These are phyloP conservation scores for Pythium monospermum DNA, from an alignment of 352 stramenopile species.

Conservation along the genomic window DNA sequence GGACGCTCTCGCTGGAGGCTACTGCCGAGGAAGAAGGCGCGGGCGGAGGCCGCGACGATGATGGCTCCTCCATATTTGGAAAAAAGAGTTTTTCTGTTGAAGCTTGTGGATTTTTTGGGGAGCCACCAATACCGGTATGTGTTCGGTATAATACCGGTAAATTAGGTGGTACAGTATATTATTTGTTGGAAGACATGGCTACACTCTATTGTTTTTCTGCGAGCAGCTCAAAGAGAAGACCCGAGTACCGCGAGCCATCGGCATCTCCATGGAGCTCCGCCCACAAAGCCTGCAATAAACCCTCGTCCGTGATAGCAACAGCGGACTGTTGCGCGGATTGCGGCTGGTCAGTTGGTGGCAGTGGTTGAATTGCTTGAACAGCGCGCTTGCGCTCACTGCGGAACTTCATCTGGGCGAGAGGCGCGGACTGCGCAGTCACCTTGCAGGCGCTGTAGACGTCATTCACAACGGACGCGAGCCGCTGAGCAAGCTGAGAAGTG, in stretches of 20 bases:
- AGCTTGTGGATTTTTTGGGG: constrained; percentile 1
- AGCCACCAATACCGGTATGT: constrained; percentile 6
- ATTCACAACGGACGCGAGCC: not conserved
- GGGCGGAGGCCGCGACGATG: constrained; percentile 1
- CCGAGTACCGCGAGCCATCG: constrained; percentile 7
- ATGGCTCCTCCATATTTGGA: not conserved
- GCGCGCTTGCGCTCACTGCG: constrained; percentile 11
- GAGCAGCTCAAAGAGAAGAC: not conserved
- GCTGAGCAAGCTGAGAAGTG: not conserved
- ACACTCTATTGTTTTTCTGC: not conserved
- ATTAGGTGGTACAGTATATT: not conserved
- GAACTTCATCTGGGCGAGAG: constrained; percentile 21
- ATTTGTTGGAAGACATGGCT: not conserved
- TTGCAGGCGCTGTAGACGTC: constrained; percentile 10
- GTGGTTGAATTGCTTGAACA: not conserved
- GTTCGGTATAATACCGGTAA: too few relatives aligned
- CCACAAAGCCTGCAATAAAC: constrained; percentile 14
- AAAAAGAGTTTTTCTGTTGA: not conserved
- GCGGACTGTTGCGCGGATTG: too few relatives aligned
- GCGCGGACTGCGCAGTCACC: constrained; percentile 10
- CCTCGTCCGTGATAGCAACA: not conserved
- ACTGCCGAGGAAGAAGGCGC: not conserved
- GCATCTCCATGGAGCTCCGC: constrained; percentile 8
- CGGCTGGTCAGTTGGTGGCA: not conserved
- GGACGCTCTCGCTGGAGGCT: not conserved